Conservation (phyloP, 2,329 filamentous ascomycete species). For the Colletotrichum camelliae region DNA sequence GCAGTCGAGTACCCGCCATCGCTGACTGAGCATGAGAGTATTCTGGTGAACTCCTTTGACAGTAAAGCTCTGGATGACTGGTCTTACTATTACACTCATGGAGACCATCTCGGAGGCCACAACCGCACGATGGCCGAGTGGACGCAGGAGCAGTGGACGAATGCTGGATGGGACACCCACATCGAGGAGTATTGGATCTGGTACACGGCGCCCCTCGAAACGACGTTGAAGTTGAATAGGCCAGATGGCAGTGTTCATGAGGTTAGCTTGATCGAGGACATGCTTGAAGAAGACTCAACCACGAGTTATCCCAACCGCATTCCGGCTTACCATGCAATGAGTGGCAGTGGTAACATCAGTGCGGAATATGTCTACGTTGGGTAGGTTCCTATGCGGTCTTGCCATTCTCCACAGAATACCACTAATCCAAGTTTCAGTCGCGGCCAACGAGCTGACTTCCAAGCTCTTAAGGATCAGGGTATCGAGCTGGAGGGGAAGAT, state of each 20-base stretch:
- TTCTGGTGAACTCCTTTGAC: constrained; percentile 12
- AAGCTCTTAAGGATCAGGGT: not conserved
- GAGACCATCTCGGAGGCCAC: constrained; percentile 13
- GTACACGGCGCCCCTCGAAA: constrained; percentile 10
- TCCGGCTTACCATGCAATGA: constrained; percentile 9
- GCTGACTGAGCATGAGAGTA: not conserved
- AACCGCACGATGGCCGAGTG: constrained; percentile 8
- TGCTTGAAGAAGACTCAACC: constrained; percentile 14
- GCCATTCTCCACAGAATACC: no score
- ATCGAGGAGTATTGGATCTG: constrained; percentile 16
- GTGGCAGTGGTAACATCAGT: constrained; percentile 3
- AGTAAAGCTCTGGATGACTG: constrained; percentile 4
- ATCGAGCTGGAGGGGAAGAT: constrained; percentile 9
- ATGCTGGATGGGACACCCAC: not conserved
- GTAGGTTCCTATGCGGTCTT: not conserved
- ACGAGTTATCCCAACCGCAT: constrained; percentile 13
- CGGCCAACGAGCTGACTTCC: not conserved
- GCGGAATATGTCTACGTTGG: constrained; percentile 13
- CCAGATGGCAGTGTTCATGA: constrained; percentile 5
- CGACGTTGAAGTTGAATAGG: not conserved
- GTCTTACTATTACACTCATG: constrained; percentile 13
- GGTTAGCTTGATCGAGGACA: constrained; percentile 9
- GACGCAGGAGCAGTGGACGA: constrained; percentile 5
- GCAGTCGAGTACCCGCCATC: constrained; percentile 1
- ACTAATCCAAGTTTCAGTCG: not conserved